phyloP scores from a whole-genome alignment of 2,329 filamentous ascomycete species.

The Ceratocystis diversiconidia region DNA sequence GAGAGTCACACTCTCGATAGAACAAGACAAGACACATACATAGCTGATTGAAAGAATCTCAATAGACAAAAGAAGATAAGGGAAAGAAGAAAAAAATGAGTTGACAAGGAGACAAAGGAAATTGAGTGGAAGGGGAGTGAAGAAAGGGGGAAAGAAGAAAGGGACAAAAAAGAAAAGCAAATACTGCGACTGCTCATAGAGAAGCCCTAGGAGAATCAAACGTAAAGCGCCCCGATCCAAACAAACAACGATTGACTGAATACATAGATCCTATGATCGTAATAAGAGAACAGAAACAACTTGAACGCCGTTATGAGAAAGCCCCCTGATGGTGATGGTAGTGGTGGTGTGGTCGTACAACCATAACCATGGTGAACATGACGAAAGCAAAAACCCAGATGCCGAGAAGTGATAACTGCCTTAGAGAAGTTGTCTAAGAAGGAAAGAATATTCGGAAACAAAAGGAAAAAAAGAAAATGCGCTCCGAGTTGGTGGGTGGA shows the following conservation, averaged over 20 bases:
- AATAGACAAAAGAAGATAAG: constrained; percentile 12
- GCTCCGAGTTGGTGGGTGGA: constrained; percentile 10
- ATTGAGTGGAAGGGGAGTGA: not conserved
- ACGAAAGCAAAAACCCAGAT: constrained; percentile 17
- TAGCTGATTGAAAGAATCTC: constrained; percentile 6
- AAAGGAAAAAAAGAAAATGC: constrained; percentile 7
- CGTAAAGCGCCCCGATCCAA: constrained; percentile 13
- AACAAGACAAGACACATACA: not conserved
- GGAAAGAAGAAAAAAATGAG: constrained; percentile 2
- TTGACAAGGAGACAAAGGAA: constrained; percentile 13
- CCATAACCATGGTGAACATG: constrained; percentile 18
- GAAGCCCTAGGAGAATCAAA: constrained; percentile 14
- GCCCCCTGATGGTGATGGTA: constrained; percentile 3
- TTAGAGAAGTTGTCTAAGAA: constrained; percentile 9
- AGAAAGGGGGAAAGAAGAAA: not conserved
- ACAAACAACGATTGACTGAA: constrained; percentile 16
- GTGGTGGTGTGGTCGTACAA: constrained; percentile 14
- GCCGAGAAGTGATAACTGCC: constrained; percentile 9
- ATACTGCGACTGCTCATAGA: constrained; percentile 16
- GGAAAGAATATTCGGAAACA: constrained; percentile 8
- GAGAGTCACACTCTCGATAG: not conserved
- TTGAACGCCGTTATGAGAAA: constrained; percentile 17
- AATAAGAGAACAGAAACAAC: constrained; percentile 17
- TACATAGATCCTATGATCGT: constrained; percentile 17
- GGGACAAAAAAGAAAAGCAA: constrained; percentile 10